phyloP scores from a whole-genome alignment of 2,329 filamentous ascomycete genomes.

The Aspergillus novoparasiticus region DNA sequence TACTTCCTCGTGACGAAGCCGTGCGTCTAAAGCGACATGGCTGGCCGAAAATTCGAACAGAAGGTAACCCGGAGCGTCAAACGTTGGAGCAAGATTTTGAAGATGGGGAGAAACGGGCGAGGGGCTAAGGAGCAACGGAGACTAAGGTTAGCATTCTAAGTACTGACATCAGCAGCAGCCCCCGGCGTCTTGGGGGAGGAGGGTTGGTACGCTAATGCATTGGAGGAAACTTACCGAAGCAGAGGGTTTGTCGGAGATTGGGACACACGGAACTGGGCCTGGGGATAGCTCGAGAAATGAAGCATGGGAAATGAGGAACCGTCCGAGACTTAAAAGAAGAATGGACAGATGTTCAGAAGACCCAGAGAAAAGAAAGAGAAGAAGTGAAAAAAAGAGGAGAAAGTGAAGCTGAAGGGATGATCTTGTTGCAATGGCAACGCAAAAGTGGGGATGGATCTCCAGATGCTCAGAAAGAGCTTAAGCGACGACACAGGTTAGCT shows the following conservation, averaged over 20 bases:
- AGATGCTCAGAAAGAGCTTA: slow-evolving; percentile 32
- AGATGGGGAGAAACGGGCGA: slow-evolving; percentile 14
- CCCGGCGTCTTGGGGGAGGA: slow-evolving; percentile 6
- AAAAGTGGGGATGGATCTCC: slow-evolving; percentile 44
- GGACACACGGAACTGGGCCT: slow-evolving; percentile 13
- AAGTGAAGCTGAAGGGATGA: slow-evolving; percentile 45
- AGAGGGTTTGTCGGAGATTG: slow-evolving; percentile 12
- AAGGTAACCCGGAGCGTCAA: slow-evolving; percentile 13
- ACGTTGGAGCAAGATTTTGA: slow-evolving; percentile 10
- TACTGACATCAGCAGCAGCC: slow-evolving; percentile 13
- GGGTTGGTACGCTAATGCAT: slow-evolving; percentile 23
- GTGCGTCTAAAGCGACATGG: slow-evolving; percentile 34
- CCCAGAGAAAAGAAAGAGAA: slow-evolving; percentile 14
- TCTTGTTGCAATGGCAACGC: slow-evolving; percentile 47
- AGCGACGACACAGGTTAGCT: slow-evolving; percentile 23
- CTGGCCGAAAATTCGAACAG: slow-evolving; percentile 15
- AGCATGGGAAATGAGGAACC: slow-evolving; percentile 22
- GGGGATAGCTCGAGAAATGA: slow-evolving; percentile 17
- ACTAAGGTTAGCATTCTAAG: slow-evolving; percentile 7
- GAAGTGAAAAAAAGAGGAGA: slow-evolving; percentile 33
- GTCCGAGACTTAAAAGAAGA: slow-evolving; percentile 24
- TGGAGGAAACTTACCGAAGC: slow-evolving; percentile 25
- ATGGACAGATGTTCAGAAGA: slow-evolving; percentile 6
- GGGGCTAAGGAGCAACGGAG: slow-evolving; percentile 14
- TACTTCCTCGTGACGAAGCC: slow-evolving; percentile 19